phyloP scores from a whole-genome alignment of 2,329 filamentous ascomycete species.

The Paecilomyces sp. region DNA sequence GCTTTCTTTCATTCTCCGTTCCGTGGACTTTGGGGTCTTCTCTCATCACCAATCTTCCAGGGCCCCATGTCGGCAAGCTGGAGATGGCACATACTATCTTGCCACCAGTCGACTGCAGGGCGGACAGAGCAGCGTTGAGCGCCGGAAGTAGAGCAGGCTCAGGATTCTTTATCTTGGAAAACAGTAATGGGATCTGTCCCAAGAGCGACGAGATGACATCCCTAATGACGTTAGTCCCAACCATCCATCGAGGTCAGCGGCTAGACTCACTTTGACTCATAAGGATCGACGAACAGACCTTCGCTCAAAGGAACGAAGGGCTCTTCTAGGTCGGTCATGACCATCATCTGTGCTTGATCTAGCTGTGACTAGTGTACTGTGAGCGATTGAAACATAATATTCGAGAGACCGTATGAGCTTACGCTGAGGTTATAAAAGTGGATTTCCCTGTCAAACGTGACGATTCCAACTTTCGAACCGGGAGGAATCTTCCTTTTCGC shows the following conservation, averaged over 20 bases:
- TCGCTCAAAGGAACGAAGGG: conserved; percentile 90
- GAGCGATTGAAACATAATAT: conserved; percentile 11
- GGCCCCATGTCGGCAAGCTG: conserved; percentile 85
- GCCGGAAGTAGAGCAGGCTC: conserved; percentile 83
- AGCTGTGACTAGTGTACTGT: conserved; percentile 53
- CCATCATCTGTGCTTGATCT: conserved; percentile 92
- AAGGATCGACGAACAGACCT: conserved; percentile 88
- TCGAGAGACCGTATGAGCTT: conserved; percentile 26
- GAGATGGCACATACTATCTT: conserved; percentile 86
- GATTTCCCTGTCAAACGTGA: conserved; percentile 93
- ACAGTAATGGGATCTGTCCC: conserved; percentile 73
- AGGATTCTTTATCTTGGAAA: conserved; percentile 79
- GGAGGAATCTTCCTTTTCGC: conserved; percentile 57
- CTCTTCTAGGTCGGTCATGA: conserved; percentile 96
- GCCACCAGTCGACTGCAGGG: conserved; percentile 78
- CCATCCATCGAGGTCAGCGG: neutral
- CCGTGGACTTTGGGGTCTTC: conserved; percentile 82
- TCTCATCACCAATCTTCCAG: conserved; percentile 73
- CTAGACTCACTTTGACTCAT: conserved; percentile 64
- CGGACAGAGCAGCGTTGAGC: conserved; percentile 74
- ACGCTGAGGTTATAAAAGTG: conserved; percentile 96
- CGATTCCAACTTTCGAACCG: conserved; percentile 83
- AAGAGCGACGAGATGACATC: conserved; percentile 83
- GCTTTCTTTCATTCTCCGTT: conserved; percentile 84
- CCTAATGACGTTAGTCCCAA: conserved; percentile 28